phyloP scores from a whole-genome alignment of 2,329 filamentous ascomycete species.

The Gnomoniopsis sp. region DNA sequence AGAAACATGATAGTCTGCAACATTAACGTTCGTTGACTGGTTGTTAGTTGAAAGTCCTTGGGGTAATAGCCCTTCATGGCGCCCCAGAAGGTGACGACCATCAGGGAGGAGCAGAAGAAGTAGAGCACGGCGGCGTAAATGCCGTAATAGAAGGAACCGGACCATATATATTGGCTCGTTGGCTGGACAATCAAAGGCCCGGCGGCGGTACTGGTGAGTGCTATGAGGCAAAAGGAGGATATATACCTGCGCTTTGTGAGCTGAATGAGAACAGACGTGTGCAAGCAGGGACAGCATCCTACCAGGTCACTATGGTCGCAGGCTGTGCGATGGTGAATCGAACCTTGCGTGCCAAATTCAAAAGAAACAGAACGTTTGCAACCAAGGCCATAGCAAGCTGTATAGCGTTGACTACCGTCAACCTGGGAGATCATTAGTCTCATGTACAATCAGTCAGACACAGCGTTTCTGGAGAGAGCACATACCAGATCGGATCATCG shows the following conservation, averaged over 20 bases:
- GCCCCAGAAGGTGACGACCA: constrained; percentile 76
- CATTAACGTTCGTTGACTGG: constrained; percentile 82
- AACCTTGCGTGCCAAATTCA: constrained; percentile 81
- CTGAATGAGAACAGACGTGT: constrained; percentile 22
- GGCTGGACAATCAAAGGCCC: constrained; percentile 48
- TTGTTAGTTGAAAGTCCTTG: constrained; percentile 74
- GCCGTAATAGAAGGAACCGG: constrained; percentile 84
- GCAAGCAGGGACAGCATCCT: constrained; percentile 45
- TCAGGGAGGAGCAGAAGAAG: constrained; percentile 71
- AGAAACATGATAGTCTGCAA: constrained; percentile 86
- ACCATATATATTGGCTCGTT: constrained; percentile 57
- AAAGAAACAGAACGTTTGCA: constrained; percentile 76
- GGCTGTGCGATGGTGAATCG: constrained; percentile 81
- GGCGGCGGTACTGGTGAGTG: constrained; percentile 62
- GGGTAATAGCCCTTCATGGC: constrained; percentile 68
- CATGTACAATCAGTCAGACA: too few relatives aligned
- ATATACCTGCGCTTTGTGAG: constrained; percentile 47
- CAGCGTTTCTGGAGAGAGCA: background rate
- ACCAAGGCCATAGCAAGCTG: constrained; percentile 73
- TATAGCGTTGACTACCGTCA: constrained; percentile 70
- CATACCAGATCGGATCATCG: constrained; percentile 67
- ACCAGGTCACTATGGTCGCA: constrained; percentile 79
- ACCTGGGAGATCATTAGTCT: constrained; percentile 39
- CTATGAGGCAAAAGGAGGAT: constrained; percentile 61
- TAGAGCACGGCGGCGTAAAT: constrained; percentile 78